These are phyloP conservation scores for Yarrowia sp. DNA, from an alignment of 805 yeast species.

Conservation along the genomic window DNA sequence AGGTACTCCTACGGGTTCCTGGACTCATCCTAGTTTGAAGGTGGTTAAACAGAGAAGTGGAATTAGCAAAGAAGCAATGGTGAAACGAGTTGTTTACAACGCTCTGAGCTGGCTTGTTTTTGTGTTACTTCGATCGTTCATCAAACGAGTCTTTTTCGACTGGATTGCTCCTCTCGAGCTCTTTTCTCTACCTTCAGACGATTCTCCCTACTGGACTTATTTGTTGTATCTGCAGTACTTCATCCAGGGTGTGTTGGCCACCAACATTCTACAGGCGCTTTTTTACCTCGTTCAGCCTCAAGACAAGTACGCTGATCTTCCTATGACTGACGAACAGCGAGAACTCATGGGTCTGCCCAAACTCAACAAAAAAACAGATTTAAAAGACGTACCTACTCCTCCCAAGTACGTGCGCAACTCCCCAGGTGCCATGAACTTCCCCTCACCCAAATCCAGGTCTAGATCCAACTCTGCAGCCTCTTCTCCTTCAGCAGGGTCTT, in stretches of 20 bases:
- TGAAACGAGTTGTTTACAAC: slow-evolving; percentile 6
- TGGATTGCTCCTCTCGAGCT: background rate
- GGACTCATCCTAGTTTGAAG: slow-evolving; percentile 6
- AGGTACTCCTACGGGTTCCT: slow-evolving; percentile 11
- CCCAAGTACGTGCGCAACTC: slow-evolving; percentile 28
- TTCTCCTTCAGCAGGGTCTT: too few species aligned
- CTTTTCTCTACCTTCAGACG: background rate
- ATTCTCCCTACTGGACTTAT: background rate
- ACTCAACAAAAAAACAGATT: slow-evolving; percentile 27
- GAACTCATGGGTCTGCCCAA: slow-evolving; percentile 35
- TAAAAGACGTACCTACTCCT: slow-evolving; percentile 29
- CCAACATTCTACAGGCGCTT: slow-evolving; percentile 29
- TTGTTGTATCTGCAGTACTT: background rate
- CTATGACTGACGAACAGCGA: slow-evolving; percentile 33
- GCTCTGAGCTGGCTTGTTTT: slow-evolving; percentile 68
- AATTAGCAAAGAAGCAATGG: background rate
- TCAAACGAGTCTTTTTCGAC: slow-evolving; percentile 32
- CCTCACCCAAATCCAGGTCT: background rate
- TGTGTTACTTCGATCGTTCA: slow-evolving; percentile 73
- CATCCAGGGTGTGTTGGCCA: slow-evolving; percentile 29
- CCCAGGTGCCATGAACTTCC: slow-evolving; percentile 13
- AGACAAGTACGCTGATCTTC: slow-evolving; percentile 33
- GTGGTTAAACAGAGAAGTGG: slow-evolving; percentile 3
- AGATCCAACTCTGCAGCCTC: background rate
- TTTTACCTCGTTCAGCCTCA: slow-evolving; percentile 25